Evolutionary conservation across 441 rosid species (phyloP), one percentile per base, ranked within the genome.

Genomic region (Syzygium malaccense): DNA sequence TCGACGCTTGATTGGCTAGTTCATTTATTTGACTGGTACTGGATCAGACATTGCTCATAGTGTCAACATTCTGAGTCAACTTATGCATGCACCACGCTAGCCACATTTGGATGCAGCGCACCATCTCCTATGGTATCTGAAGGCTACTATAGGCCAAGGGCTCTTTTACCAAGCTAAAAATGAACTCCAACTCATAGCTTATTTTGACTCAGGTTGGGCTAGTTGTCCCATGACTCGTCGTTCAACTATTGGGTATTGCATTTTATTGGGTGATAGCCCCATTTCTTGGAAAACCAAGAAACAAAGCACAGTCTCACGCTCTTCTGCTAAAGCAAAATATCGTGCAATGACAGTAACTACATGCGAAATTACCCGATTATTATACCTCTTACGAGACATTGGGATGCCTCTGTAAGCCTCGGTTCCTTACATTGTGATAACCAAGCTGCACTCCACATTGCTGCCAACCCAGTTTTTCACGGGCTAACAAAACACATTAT

Each of bases 141-240:
- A 25, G 62, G n/a, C 62, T 10, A 57, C 6, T 57, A 25, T 25
- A 57, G n/a, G 6, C n/a, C n/a, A 25, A 25, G 14, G 62, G n/a
- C n/a, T 9, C n/a, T 25, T 57, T 25, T 57, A 11, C n/a, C 62
- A 2, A 25, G n/a, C 62, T 25, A 57, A 57, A 57, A 57, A 12
- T 88, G 57, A 86, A 30, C 45, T 90, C 6, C 26, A 37, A 55
- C 54, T 88, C 2, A 7, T 2, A 6, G 85, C 86, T 33, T 90
- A 48, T 53, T 86, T 23, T 88, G 90, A 86, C 37, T 90, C 56
- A 18, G 87, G 88, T 58, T 86, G 87, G 90, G 90, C 75, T 18
- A 49, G 86, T 17, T 88, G 45, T 19, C 30, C 7, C 6, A 8
- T 58, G 64, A 58, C 64, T 58, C 14, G 14, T 6, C 26, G 1